Evolutionary conservation across 495 filamentous ascomycete species (phyloP).

Genomic region (Aspergillus biplanus): DNA sequence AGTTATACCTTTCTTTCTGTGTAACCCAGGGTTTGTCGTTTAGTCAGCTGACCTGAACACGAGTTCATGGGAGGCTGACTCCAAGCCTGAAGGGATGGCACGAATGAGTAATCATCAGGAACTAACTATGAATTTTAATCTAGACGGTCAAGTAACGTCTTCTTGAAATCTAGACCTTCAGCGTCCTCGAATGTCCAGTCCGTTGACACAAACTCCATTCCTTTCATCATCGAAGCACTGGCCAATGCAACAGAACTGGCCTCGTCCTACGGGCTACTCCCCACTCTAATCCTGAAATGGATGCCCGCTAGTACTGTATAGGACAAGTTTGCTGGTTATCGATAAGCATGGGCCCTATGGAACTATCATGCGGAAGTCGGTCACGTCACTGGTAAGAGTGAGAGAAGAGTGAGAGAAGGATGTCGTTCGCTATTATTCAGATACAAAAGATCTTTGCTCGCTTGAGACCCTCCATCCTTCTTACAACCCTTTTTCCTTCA

Average conservation of each 20-base stretch:
- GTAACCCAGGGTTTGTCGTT: constrained; percentile 3
- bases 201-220: not conserved
- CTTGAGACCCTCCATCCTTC: constrained; percentile 7
- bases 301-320: constrained; percentile 4
- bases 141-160: not conserved
- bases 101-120: constrained; percentile 3
- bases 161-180: constrained; percentile 14
- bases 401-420: not conserved
- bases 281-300: constrained; percentile 18
- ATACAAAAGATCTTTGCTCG: constrained; percentile 3
- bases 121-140: not conserved
- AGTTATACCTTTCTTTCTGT: not conserved
- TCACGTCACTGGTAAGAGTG: constrained; percentile 38
- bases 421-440: not conserved
- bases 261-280: constrained; percentile 24
- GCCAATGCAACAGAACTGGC: constrained; percentile 28
- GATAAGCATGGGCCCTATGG: constrained; percentile 23
- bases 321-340: constrained; percentile 21
- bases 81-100: not conserved
- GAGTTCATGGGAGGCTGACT: not conserved
- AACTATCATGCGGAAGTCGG: constrained; percentile 36
- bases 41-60: constrained; percentile 14
- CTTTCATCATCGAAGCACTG: constrained; percentile 23
- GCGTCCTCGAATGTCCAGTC: not conserved
- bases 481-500: not conserved